These are phyloP conservation scores for Pseudocercospora crystallina DNA, from an alignment of 2,329 filamentous ascomycete genomes.

Conservation along the genomic window DNA sequence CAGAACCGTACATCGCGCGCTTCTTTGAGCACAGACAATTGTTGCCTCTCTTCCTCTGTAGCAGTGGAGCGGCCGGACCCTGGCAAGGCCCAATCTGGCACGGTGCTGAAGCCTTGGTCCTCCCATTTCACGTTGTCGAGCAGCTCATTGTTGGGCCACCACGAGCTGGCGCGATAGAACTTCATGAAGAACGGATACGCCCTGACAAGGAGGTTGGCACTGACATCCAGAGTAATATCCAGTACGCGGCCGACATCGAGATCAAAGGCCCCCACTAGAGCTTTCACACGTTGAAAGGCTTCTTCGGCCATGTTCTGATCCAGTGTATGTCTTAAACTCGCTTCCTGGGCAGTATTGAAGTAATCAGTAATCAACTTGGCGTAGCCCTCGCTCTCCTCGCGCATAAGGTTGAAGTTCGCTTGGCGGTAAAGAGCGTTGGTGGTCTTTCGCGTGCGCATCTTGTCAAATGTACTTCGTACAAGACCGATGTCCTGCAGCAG, in stretches of 20 bases:
- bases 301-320: constrained; percentile 75
- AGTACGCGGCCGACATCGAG: constrained; percentile 92
- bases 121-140: constrained; percentile 49
- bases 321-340: constrained; percentile 65
- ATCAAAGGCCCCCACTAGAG: constrained; percentile 93
- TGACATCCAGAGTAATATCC: constrained; percentile 92
- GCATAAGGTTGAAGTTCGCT: constrained; percentile 91
- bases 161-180: constrained; percentile 84
- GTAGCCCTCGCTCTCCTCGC: constrained; percentile 95
- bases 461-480: constrained; percentile 79
- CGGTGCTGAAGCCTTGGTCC: constrained; percentile 58
- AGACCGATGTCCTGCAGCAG: constrained; percentile 74
- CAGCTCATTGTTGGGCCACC: constrained; percentile 79
- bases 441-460: constrained; percentile 81
- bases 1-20: constrained; percentile 76
- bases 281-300: constrained; percentile 89
- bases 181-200: constrained; percentile 94
- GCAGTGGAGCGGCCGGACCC: constrained; percentile 63
- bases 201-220: constrained; percentile 88
- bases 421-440: constrained; percentile 94
- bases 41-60: constrained; percentile 67
- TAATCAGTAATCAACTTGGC: constrained; percentile 94
- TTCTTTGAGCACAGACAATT: constrained; percentile 57
- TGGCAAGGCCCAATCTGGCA: constrained; percentile 86
- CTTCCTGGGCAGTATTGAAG: constrained; percentile 74